Conservation (phyloP, 257 asterid species). For the Solanum gandarillasii region DNA sequence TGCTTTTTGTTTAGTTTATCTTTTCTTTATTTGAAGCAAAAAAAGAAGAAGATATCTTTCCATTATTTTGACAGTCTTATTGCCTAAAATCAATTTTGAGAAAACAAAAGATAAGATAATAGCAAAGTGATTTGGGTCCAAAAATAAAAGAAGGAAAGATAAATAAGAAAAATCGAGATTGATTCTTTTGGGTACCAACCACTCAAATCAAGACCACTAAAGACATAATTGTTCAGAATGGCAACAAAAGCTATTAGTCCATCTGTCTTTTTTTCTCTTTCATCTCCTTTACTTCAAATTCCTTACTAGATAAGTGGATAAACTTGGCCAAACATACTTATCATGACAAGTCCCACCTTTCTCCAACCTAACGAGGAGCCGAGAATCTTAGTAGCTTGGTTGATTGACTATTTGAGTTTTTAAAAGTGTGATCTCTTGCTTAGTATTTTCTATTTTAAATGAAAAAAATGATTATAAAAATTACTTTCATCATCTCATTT, state of each 20-base stretch:
- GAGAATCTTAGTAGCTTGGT: too few species aligned
- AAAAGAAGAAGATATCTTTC: not conserved
- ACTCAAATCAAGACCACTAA: not conserved
- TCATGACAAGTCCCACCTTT: not conserved
- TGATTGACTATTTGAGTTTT: too few species aligned
- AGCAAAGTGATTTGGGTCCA: not conserved
- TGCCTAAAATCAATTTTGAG: not conserved
- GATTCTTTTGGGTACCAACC: not conserved
- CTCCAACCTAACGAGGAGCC: not conserved
- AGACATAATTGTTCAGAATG: not conserved
- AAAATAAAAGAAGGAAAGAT: not conserved
- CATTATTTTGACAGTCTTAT: not conserved
- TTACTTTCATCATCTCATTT: accelerated
- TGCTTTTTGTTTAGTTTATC: not conserved
- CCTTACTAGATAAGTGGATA: not conserved
- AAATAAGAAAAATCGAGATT: not conserved
- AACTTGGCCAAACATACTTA: not conserved
- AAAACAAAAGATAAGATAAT: not conserved
- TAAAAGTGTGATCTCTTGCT: too few species aligned
- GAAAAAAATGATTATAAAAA: too few species aligned
- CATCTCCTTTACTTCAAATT: not conserved
- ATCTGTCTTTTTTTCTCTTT: not conserved
- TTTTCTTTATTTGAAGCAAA: not conserved
- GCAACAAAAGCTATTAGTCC: not conserved
- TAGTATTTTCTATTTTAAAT: not conserved